A percentile compares a stretch with the other conserved stretches of the same genome.
These are phyloP conservation scores for Guyanaporus albipodus DNA, from an alignment of 768 basidiomycete species.

Conservation along the genomic window DNA sequence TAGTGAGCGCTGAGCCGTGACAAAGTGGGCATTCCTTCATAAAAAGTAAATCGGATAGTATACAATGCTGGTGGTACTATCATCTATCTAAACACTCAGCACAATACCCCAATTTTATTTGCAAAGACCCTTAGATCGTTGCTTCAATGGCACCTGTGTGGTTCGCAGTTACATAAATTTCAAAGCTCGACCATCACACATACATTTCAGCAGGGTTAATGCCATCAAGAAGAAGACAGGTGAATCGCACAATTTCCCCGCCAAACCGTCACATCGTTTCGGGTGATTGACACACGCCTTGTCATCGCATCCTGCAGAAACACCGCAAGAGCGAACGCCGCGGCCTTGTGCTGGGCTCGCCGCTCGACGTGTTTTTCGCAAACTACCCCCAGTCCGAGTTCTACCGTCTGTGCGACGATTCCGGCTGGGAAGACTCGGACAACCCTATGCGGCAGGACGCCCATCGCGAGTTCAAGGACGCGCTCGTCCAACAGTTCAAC, in stretches of 20 bases:
- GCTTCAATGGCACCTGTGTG: too few relatives aligned
- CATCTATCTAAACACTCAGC: too few relatives aligned
- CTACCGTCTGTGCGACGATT: slow-evolving; percentile 15
- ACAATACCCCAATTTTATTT: too few relatives aligned
- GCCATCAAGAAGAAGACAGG: slow-evolving; percentile 1
- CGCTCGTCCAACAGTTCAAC: slow-evolving; percentile 15
- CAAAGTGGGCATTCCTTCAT: too few relatives aligned
- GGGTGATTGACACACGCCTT: too few relatives aligned
- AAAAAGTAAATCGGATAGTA: too few relatives aligned
- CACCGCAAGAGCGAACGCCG: neutral
- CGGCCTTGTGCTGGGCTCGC: neutral
- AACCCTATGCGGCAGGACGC: neutral
- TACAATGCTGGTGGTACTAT: too few relatives aligned
- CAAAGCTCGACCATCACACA: neutral
- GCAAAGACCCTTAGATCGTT: too few relatives aligned
- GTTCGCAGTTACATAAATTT: too few relatives aligned
- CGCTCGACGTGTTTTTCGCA: slow-evolving; percentile 5
- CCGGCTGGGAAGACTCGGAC: slow-evolving; percentile 1
- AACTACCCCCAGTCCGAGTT: slow-evolving; percentile 3
- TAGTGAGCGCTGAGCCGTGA: too few relatives aligned
- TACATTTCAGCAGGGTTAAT: neutral
- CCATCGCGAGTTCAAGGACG: slow-evolving; percentile 6
- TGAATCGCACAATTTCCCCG: neutral
- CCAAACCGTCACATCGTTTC: too few relatives aligned
- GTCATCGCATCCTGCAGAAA: neutral